Base-by-base conservation (phyloP, 805 yeast species). In the Yarrowia alimentaria region DNA sequence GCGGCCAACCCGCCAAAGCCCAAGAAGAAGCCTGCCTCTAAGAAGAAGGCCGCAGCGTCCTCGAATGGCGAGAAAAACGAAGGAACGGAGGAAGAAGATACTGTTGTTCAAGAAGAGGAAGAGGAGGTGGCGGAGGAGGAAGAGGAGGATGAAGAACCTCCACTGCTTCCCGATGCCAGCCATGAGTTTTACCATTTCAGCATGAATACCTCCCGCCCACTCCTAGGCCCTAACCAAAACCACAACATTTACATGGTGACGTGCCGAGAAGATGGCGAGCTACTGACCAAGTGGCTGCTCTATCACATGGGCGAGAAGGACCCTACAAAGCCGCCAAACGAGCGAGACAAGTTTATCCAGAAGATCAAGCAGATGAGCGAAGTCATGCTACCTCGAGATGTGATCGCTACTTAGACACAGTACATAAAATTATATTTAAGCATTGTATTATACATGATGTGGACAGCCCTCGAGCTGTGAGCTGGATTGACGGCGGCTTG, bases 311-410 rank as follows among this genome's bases (percentile, higher is more conserved):
- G 50, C 6, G 50, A 43, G n/a, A 43, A 43, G 37, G 50, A 43
- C 12, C 50, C 50, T 6, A 43, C 50, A 21, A 43, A 43, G 37
- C 50, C 50, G 8, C 50, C 50, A 17, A 43, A 30, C n/a, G 50
- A 43, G 37, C 35, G 37, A 11, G 50, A 43, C 50, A 43, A 43
- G 37, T 43, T 43, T 21, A 43, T 43, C 30, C 50, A 43, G 30
- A 17, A 29, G 31, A 31, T 43, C 21, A 43, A 31, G 37, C 50
- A 43, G 37, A 22, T 43, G 10, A 30, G 37, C 18, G 50, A 43
- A 18, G 30, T 43, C 21, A 43, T 43, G 50, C 50, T 43, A 21
- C 50, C 50, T 12, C 28, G 50, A 16, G 50, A 43, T 17, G 16
- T 43, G 30, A 30, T 43, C 12, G 50, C 37, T 9, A 43, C 37